Evolutionary conservation across 1,139 yeast genomes (phyloP).

Genomic region (Pichia sp.): DNA sequence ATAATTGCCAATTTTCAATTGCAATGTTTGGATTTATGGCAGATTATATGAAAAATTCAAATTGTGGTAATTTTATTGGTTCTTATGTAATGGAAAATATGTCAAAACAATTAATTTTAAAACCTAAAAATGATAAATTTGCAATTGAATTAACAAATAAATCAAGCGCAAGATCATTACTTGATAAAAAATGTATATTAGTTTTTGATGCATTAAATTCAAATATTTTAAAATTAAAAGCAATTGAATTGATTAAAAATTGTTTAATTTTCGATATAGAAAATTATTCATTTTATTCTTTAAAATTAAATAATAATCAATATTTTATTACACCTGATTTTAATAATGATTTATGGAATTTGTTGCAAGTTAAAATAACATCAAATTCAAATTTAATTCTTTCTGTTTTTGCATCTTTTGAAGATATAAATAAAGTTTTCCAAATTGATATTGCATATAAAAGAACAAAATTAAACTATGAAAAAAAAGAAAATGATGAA

Average conservation of each 20-base stretch:
- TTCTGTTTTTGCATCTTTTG: slow-evolving; percentile 38
- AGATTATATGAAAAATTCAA: slow-evolving; percentile 22
- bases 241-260: slow-evolving; percentile 40
- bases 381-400: slow-evolving; percentile 37
- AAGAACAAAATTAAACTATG: slow-evolving; percentile 16
- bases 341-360: slow-evolving; percentile 43
- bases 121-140: slow-evolving; percentile 26
- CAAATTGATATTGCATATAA: slow-evolving; percentile 27
- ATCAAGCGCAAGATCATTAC: slow-evolving; percentile 38
- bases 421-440: slow-evolving; percentile 39
- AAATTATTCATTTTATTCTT: slow-evolving; percentile 49
- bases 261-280: slow-evolving; percentile 52
- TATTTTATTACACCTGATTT: slow-evolving; percentile 29
- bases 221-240: slow-evolving; percentile 21
- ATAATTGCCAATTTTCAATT: slow-evolving; percentile 37
- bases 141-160: slow-evolving; percentile 37
- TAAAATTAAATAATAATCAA: slow-evolving; percentile 32
- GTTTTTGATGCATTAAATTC: slow-evolving; percentile 35
- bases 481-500: slow-evolving; percentile 15
- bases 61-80: slow-evolving; percentile 26
- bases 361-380: slow-evolving; percentile 35
- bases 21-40: slow-evolving; percentile 37
- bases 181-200: slow-evolving; percentile 35
- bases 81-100: slow-evolving; percentile 28
- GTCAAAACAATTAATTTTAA: slow-evolving; percentile 25